Evolutionary conservation across 1,284 basidiomycete genomes (phyloP), one percentile per base, ranked within the genome.

Genomic region (Microbotryomycetes sp.): DNA sequence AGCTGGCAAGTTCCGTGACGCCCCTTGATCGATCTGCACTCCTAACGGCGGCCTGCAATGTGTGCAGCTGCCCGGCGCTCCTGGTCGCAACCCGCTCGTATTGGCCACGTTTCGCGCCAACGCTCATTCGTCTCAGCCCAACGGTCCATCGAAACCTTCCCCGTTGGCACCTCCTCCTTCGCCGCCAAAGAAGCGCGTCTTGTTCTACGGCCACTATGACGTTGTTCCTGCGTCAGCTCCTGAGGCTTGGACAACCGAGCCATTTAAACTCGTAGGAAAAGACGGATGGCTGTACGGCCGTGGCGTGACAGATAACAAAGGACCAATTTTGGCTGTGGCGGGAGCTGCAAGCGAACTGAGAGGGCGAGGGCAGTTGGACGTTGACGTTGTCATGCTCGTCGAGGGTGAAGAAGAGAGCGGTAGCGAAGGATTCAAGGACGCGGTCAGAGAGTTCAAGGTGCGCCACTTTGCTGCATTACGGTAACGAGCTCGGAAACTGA

Each of bases 391-490:
- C 3, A 86, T 97, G 75, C 77, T 97, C 53, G 84, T 97, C 35
- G 94, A 98, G 76, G 94, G 94, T 0, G 93, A 97, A 74, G 96
- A 97, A 73, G 96, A 98, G 75, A 85, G 84, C 23, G 94, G 94
- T 4, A 93, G 90, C 71, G 76, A 80, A 1, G 91, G 92, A 0
- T 94, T 98, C 70, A 81, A 79, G 48, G 83, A 87, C 27, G 82
- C 87, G 0, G 87, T 97, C 7, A 74, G 79, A 56, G 81, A 79
- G 60, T 79, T 92, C 75, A 89, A 90, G 81, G 89, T 86, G 61
- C 28, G 76, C 72, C 15, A 4, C 31, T 53, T 21, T n/a, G 4
- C 21, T 23, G 11, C 11, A 13, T 5, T 18, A 4, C 16, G 3
- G 6, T 28, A n/a, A 11, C n/a, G 41, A 9, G 2, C 16, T 2